A percentile compares a stretch with the other conserved stretches of the same genome.
Conservation (phyloP, 2,329 filamentous ascomycete genomes). For the Ophiostoma quercus region DNA sequence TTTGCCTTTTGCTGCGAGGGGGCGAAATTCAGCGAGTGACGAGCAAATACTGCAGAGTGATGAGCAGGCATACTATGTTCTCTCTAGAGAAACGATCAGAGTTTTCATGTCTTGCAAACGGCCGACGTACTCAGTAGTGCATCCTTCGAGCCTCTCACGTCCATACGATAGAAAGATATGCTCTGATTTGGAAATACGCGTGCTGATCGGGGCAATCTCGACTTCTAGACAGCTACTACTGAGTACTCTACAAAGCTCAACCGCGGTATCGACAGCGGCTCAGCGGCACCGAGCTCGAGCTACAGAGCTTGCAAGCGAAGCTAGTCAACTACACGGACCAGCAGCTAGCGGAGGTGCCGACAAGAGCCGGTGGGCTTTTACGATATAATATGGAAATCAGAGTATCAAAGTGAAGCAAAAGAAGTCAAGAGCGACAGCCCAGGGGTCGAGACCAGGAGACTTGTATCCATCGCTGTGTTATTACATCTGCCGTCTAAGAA, state of each 20-base stretch:
- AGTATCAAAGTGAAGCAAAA: not conserved
- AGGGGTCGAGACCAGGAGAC: not conserved
- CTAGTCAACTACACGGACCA: not conserved
- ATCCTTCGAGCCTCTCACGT: not conserved
- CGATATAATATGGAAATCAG: not conserved
- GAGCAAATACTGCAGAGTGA: not conserved
- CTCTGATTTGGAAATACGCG: not conserved
- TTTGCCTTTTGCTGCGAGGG: not conserved
- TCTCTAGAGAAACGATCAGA: not conserved
- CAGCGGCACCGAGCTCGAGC: no score
- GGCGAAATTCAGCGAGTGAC: not conserved
- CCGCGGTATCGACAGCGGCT: not conserved
- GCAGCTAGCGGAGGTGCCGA: not conserved
- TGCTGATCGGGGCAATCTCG: not conserved
- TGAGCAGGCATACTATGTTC: not conserved
- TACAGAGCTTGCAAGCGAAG: not conserved
- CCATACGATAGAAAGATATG: conserved; percentile 2
- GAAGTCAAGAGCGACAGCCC: not conserved
- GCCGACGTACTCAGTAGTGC: not conserved
- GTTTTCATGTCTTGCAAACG: conserved; percentile 1
- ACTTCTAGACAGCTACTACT: not conserved
- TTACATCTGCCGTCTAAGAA: not conserved
- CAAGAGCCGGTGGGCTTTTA: not conserved
- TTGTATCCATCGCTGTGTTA: not conserved
- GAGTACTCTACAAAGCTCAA: not conserved